Evolutionary conservation across 768 basidiomycete species (phyloP).

Genomic region (Boletus sp.): DNA sequence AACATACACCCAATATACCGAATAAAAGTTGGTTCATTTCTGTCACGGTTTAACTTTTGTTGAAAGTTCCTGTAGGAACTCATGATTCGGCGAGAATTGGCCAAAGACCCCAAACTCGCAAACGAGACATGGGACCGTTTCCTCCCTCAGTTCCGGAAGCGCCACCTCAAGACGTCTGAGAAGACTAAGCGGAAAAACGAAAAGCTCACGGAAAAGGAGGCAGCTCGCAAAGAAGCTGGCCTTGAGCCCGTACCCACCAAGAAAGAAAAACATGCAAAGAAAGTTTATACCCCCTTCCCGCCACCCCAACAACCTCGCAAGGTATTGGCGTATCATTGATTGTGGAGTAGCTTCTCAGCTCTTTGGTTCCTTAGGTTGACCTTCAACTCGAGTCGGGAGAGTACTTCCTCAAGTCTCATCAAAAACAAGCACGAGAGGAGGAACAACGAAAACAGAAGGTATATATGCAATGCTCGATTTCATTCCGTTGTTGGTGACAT

Average conservation of each 20-base stretch:
- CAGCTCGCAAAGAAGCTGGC: constrained; percentile 67
- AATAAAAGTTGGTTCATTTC: constrained; percentile 68
- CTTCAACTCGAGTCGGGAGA: constrained; percentile 95
- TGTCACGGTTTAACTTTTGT: not conserved
- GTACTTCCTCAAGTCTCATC: constrained; percentile 91
- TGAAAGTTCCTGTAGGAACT: constrained; percentile 62
- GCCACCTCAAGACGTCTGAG: constrained; percentile 89
- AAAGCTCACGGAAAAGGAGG: constrained; percentile 53
- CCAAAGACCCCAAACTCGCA: constrained; percentile 95
- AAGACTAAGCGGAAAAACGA: constrained; percentile 93
- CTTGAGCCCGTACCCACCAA: constrained; percentile 40
- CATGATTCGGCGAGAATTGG: constrained; percentile 97
- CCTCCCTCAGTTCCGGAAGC: constrained; percentile 92
- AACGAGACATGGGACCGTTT: constrained; percentile 97
- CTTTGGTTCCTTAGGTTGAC: constrained; percentile 59
- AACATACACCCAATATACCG: constrained; percentile 99
- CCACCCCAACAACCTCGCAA: constrained; percentile 92
- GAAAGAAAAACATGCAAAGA: constrained; percentile 67
- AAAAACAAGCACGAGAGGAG: constrained; percentile 77
- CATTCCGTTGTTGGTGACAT: not conserved
- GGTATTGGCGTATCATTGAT: constrained; percentile 39
- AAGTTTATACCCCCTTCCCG: constrained; percentile 98
- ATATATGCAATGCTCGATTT: not conserved
- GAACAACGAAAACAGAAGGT: constrained; percentile 71
- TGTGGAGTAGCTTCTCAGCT: constrained; percentile 5